phyloP scores from a whole-genome alignment of 805 yeast genomes.

The Torulaspora indica region DNA sequence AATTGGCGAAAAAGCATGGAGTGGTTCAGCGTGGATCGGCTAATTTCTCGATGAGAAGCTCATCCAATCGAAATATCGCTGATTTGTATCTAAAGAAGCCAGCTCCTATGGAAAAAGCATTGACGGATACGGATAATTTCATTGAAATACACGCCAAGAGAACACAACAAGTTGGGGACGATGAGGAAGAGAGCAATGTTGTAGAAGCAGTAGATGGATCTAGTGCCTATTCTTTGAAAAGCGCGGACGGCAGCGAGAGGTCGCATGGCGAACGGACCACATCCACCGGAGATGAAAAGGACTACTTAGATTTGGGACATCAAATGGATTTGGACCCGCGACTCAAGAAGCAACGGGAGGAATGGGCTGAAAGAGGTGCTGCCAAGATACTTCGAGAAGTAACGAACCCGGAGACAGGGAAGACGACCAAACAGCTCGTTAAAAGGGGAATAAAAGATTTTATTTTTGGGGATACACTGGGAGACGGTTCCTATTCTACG shows the following conservation, averaged over 20 bases:
- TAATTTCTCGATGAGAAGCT: conserved; percentile 15
- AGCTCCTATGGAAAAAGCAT: conserved; percentile 26
- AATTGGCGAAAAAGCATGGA: conserved; percentile 11
- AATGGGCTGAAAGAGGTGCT: conserved; percentile 57
- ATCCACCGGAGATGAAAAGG: conserved; percentile 1
- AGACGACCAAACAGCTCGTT: conserved; percentile 47
- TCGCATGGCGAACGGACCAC: conserved; percentile 4
- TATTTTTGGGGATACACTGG: conserved; percentile 80
- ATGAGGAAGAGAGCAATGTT: background rate
- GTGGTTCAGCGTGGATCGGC: conserved; percentile 5
- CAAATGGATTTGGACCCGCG: conserved; percentile 22
- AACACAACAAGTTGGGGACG: background rate
- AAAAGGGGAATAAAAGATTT: conserved; percentile 71
- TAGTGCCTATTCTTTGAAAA: background rate
- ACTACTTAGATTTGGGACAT: conserved; percentile 5
- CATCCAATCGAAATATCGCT: conserved; percentile 25
- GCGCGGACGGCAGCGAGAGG: conserved; percentile 3
- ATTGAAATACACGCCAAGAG: conserved; percentile 22
- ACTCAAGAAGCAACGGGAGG: conserved; percentile 34
- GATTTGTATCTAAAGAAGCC: conserved; percentile 11
- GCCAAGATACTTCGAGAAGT: conserved; percentile 48
- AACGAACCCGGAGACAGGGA: conserved; percentile 44
- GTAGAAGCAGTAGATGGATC: background rate
- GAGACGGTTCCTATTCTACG: conserved; percentile 95
- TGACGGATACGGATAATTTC: conserved; percentile 34